These are phyloP conservation scores for Oxytropis ochrocephala DNA, from an alignment of 306 rosid species.

Conservation along the genomic window DNA sequence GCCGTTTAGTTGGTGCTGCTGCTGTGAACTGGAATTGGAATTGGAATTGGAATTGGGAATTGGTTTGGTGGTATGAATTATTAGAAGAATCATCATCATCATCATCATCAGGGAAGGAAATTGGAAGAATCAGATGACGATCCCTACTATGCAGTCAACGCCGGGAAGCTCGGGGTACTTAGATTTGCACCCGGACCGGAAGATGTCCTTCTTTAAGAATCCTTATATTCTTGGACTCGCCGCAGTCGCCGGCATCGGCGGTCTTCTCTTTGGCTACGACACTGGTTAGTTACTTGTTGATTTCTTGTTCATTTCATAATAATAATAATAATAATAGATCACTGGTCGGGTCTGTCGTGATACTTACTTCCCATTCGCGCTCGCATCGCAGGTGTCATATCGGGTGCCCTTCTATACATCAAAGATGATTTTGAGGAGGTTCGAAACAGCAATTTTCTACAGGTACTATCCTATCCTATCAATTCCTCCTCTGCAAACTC, in stretches of 20 bases:
- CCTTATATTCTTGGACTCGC: constrained; percentile 42
- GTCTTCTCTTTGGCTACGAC: constrained; percentile 46
- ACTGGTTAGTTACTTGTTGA: too few species aligned
- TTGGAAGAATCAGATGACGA: constrained; percentile 12
- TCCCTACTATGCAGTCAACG: constrained; percentile 36
- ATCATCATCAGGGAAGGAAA: too few species aligned
- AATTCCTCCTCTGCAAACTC: too few species aligned
- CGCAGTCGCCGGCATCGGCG: constrained; percentile 42
- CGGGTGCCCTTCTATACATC: constrained; percentile 43
- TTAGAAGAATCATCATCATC: too few species aligned
- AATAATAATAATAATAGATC: too few species aligned
- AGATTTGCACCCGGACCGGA: constrained; percentile 39
- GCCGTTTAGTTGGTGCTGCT: neutral
- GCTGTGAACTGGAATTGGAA: neutral
- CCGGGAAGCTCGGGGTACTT: constrained; percentile 49
- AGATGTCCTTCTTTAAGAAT: constrained; percentile 40
- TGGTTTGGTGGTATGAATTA: too few species aligned
- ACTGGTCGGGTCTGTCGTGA: too few species aligned
- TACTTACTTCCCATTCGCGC: too few species aligned
- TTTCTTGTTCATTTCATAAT: too few species aligned
- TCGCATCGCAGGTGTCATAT: constrained; percentile 32
- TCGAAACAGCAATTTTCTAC: constrained; percentile 27
- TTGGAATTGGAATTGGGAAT: neutral
- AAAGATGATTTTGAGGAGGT: constrained; percentile 40
- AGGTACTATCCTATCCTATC: constrained; percentile 11